Conservation (phyloP, 306 rosid species). For the Lupinus albus region DNA sequence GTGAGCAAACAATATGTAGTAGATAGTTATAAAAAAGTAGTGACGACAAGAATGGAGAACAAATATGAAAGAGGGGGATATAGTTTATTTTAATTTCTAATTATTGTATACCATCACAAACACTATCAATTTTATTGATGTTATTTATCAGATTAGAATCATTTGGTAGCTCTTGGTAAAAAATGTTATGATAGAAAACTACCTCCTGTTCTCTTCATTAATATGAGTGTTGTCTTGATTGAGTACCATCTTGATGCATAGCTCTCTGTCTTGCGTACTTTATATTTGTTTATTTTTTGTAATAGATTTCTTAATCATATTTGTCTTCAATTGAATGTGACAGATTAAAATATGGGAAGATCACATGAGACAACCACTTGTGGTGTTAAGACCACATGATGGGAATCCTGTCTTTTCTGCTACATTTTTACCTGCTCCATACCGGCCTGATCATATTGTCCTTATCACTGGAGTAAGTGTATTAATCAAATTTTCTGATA, state of each 20-base stretch:
- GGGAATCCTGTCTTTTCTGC: constrained; percentile 92
- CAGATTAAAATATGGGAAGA: constrained; percentile 97
- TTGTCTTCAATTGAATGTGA: constrained; percentile 31
- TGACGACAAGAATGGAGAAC: constrained; percentile 3
- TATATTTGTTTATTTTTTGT: constrained; percentile 32
- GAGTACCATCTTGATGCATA: constrained; percentile 19
- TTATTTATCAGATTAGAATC: constrained; percentile 19
- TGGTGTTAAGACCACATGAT: constrained; percentile 76
- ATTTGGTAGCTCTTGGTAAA: constrained; percentile 11
- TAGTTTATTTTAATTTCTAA: neutral
- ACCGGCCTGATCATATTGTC: constrained; percentile 86
- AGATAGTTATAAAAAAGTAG: constrained; percentile 10
- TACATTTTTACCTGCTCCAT: constrained; percentile 79
- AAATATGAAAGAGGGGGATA: neutral
- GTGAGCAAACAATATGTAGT: neutral
- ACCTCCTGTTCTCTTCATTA: constrained; percentile 4
- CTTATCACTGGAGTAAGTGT: constrained; percentile 86
- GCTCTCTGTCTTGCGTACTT: constrained; percentile 12
- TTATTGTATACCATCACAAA: neutral
- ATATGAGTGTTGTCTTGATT: constrained; percentile 5
- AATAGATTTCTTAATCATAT: constrained; percentile 9
- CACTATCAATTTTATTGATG: neutral
- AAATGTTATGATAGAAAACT: constrained; percentile 1
- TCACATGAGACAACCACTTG: constrained; percentile 82
- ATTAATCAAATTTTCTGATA: constrained; percentile 14